A percentile compares a stretch with the other conserved stretches of the same genome.
Evolutionary conservation across 805 yeast genomes (phyloP).

Genomic region (Sugiyamaella valdiviana): DNA sequence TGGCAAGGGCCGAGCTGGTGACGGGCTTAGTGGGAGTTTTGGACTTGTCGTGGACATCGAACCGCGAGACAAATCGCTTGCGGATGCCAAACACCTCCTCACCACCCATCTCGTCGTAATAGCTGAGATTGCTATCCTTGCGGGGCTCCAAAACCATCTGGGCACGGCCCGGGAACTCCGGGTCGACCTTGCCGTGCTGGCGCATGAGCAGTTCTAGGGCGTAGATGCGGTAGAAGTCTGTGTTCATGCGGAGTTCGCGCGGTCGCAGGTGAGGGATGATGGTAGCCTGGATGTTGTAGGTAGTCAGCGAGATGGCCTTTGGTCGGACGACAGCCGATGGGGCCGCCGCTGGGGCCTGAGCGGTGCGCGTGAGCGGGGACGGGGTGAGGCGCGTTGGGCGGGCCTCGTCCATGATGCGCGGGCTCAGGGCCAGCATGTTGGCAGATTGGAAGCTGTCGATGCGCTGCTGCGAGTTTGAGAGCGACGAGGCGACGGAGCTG

Average conservation of each 20-base stretch:
- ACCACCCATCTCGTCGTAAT: constrained; percentile 15
- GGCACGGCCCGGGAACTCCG: constrained; percentile 29
- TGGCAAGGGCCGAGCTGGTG: not conserved
- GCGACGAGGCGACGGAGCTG: constrained; percentile 18
- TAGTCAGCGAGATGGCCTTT: constrained; percentile 22
- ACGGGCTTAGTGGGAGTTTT: constrained; percentile 2
- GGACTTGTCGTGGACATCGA: constrained; percentile 6
- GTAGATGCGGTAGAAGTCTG: constrained; percentile 30
- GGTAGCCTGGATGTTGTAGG: constrained; percentile 29
- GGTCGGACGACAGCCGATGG: not conserved
- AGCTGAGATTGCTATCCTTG: constrained; percentile 11
- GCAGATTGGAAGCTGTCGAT: constrained; percentile 11
- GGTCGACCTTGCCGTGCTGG: constrained; percentile 29
- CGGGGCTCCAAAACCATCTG: constrained; percentile 30
- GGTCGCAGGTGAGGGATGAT: constrained; percentile 25
- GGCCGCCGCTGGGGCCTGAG: not conserved
- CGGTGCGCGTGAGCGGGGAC: not conserved
- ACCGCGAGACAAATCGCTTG: constrained; percentile 18
- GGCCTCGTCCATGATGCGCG: constrained; percentile 24
- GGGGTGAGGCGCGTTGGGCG: constrained; percentile 3
- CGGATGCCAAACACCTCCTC: constrained; percentile 24
- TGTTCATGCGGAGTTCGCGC: constrained; percentile 31
- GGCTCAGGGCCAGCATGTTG: constrained; percentile 21
- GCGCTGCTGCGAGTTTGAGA: constrained; percentile 21
- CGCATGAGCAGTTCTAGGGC: constrained; percentile 33